These are phyloP conservation scores for Phialocephala subalpina DNA, from an alignment of 2,329 filamentous ascomycete genomes.

Conservation along the genomic window DNA sequence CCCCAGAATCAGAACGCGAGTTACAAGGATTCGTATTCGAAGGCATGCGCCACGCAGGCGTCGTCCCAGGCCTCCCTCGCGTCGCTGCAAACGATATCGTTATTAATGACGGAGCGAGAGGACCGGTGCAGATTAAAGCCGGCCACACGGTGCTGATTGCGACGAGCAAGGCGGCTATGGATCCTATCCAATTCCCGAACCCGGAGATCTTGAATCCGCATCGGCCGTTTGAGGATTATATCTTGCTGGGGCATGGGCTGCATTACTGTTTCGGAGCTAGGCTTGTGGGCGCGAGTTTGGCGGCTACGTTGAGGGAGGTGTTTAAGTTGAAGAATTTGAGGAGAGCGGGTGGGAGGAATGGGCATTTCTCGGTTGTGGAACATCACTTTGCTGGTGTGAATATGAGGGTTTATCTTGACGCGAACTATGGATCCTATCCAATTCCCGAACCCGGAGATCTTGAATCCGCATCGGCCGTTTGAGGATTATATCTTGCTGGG, in stretches of 20 bases:
- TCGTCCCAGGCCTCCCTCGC: slow-evolving; percentile 59
- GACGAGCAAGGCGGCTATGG: slow-evolving; percentile 52
- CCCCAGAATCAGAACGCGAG: slow-evolving; percentile 51
- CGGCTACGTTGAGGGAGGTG: slow-evolving; percentile 52
- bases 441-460: slow-evolving; percentile 50
- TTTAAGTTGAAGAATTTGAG: slow-evolving; percentile 54
- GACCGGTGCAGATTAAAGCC: slow-evolving; percentile 54
- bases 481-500: slow-evolving; percentile 50
- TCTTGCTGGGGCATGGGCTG: slow-evolving; percentile 49
- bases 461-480: slow-evolving; percentile 52
- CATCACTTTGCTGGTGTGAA: slow-evolving; percentile 55
- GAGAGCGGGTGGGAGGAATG: slow-evolving; percentile 46
- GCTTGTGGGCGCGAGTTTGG: slow-evolving; percentile 49
- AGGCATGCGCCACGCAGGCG: slow-evolving; percentile 60
- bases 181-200: slow-evolving; percentile 49
- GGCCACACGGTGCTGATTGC: slow-evolving; percentile 52
- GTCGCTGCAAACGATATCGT: slow-evolving; percentile 53
- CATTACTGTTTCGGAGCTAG: slow-evolving; percentile 51
- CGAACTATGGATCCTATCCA: slow-evolving; percentile 55
- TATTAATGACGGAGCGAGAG: slow-evolving; percentile 54
- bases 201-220: slow-evolving; percentile 52
- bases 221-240: slow-evolving; percentile 49
- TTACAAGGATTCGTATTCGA: slow-evolving; percentile 62
- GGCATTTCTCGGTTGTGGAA: slow-evolving; percentile 52
- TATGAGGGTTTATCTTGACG: slow-evolving; percentile 57